Evolutionary conservation across 768 basidiomycete genomes (phyloP).

Genomic region (Lentinula edodes): DNA sequence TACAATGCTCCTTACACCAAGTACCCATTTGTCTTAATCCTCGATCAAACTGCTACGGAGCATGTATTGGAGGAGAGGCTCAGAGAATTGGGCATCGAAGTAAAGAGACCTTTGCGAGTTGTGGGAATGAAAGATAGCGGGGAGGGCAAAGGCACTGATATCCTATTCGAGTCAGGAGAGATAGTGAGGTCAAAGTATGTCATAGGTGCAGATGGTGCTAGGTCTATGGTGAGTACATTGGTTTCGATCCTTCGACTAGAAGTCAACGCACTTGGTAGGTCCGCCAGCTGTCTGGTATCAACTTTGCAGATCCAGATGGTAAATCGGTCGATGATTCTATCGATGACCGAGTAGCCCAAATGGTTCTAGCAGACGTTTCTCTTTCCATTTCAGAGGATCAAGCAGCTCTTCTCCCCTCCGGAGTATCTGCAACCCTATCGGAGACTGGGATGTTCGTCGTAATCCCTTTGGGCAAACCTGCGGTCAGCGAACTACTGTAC

Average conservation of each 20-base stretch:
- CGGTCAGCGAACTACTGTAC: background rate
- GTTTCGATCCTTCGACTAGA: conserved; percentile 20
- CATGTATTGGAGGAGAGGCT: conserved; percentile 26
- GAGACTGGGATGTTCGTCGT: background rate
- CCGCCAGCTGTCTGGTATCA: conserved; percentile 27
- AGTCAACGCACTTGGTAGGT: conserved; percentile 20
- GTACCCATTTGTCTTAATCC: conserved; percentile 28
- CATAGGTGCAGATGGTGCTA: conserved; percentile 39
- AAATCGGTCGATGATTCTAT: conserved; percentile 13
- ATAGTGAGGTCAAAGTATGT: conserved; percentile 10
- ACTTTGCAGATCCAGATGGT: conserved; percentile 31
- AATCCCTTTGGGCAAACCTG: background rate
- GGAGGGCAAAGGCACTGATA: conserved; percentile 15
- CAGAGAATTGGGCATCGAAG: conserved; percentile 18
- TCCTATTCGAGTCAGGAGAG: conserved; percentile 1
- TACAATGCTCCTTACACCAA: conserved; percentile 26
- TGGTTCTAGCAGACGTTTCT: conserved; percentile 35
- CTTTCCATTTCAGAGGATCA: conserved; percentile 12
- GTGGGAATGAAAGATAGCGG: conserved; percentile 19
- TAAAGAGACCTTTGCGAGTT: conserved; percentile 27
- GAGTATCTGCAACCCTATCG: background rate
- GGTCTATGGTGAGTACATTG: background rate
- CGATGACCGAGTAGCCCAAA: conserved; percentile 21
- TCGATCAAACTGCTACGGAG: conserved; percentile 37
- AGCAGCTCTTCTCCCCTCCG: background rate